A percentile compares a stretch with the other conserved stretches of the same genome.
These are phyloP conservation scores for Diplodia sapinea DNA, from an alignment of 2,329 filamentous ascomycete species.

Conservation along the genomic window DNA sequence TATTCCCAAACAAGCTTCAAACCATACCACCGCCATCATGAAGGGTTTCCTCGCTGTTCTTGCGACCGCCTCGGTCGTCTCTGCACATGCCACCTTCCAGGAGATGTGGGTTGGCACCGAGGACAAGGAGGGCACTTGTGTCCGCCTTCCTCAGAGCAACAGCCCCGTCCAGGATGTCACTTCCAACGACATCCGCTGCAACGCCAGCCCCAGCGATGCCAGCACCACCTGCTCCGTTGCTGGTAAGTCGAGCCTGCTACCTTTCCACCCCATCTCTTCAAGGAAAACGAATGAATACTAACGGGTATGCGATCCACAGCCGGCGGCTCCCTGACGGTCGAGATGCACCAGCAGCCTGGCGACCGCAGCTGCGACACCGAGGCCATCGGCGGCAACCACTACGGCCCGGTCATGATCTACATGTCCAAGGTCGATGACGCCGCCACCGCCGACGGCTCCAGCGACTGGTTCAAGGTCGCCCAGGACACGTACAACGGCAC, in stretches of 20 bases:
- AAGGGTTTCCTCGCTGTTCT: constrained; percentile 38
- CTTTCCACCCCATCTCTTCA: neutral
- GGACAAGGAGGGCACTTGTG: constrained; percentile 49
- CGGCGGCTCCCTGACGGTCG: constrained; percentile 44
- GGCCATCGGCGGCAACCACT: constrained; percentile 48
- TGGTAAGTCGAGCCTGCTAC: constrained; percentile 1
- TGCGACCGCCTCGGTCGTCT: constrained; percentile 43
- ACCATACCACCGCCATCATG: constrained; percentile 17
- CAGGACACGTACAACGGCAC: constrained; percentile 47
- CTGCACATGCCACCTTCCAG: constrained; percentile 49
- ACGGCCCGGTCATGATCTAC: constrained; percentile 54
- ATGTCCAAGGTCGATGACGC: constrained; percentile 49
- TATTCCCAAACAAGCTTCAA: neutral
- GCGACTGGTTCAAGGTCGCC: constrained; percentile 59
- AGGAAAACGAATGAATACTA: constrained; percentile 30
- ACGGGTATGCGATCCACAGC: constrained; percentile 36
- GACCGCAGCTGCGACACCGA: constrained; percentile 42
- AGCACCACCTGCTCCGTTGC: constrained; percentile 36
- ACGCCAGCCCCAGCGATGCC: constrained; percentile 40
- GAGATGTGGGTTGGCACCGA: constrained; percentile 45
- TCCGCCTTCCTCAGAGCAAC: constrained; percentile 54
- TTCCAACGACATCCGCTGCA: constrained; percentile 45
- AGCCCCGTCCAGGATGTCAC: constrained; percentile 45
- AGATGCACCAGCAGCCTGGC: constrained; percentile 47
- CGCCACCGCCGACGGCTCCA: constrained; percentile 63